Evolutionary conservation across 441 rosid species (phyloP).

Genomic region (Erodium chrysanthum): DNA sequence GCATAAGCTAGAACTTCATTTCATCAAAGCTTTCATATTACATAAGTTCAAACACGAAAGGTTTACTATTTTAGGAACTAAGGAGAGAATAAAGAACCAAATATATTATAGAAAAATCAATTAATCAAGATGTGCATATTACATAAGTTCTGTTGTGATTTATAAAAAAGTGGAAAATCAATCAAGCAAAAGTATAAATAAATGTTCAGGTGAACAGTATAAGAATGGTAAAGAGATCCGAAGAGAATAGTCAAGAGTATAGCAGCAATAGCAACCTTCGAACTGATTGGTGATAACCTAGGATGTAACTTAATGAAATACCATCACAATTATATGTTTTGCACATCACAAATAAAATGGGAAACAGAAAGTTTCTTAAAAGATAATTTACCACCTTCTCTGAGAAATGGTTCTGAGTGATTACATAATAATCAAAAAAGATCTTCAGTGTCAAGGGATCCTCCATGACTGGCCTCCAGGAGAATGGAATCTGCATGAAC

Average conservation of each 20-base stretch:
- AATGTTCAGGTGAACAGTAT: background rate
- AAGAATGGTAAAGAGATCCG: background rate
- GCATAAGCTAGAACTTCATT: background rate
- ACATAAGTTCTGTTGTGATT: background rate
- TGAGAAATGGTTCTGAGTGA: constrained; percentile 17
- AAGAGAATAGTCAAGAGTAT: background rate
- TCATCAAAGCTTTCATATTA: background rate
- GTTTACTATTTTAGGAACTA: background rate
- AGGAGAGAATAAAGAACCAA: background rate
- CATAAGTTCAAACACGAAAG: background rate
- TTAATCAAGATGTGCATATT: background rate
- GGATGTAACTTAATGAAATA: background rate
- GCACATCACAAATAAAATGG: background rate
- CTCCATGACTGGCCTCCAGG: constrained; percentile 23
- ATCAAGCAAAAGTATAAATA: background rate
- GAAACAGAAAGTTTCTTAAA: background rate
- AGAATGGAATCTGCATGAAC: constrained; percentile 17
- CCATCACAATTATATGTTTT: background rate
- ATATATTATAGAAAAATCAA: background rate
- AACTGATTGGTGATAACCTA: background rate
- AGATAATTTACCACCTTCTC: constrained; percentile 19
- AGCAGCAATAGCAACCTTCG: background rate
- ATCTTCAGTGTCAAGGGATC: constrained; percentile 24
- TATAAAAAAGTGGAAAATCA: no score
- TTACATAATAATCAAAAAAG: constrained; percentile 23